Evolutionary conservation across 2,329 filamentous ascomycete species (phyloP), one percentile per base, ranked within the genome.

Genomic region (Beauveria asiatica): DNA sequence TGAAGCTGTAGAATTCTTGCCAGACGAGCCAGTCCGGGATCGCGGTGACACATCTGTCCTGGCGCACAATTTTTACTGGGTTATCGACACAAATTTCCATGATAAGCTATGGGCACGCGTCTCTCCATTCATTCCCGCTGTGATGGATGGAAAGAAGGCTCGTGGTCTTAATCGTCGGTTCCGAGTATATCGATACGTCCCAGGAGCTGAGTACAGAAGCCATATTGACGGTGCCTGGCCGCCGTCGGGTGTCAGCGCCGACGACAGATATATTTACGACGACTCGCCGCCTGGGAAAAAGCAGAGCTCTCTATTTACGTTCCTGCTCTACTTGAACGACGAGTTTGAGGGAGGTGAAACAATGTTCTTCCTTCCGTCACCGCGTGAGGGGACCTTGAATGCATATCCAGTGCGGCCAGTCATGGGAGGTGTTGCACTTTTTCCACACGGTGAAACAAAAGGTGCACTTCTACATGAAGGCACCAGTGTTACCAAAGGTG

Each of bases 211-310:
- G 68, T 90, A 90, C 66, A 76, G 87, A 8, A 84, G 82, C 61
- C 87, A 89, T 64, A 88, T 90, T 61, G 78, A 90, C 65, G 87
- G 87, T 8, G 87, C 86, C 0, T 90, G 87, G 87, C 87, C 87
- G 13, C 86, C 87, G 0, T 89, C 86, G 0, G 84, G 84, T 2
- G 84, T 89, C 49, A 71, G 79, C 1, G 25, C 81, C 0, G 76
- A 79, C 56, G 78, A 82, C 63, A 79, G 74, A 1, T 89, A 89
- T 60, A 76, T 86, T 3, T 90, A 89, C 70, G 87, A 90, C 64
- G 73, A 80, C 1, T 89, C 86, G 1, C 85, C 86, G 0, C 62
- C 76, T 1, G 75, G 74, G 0, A 80, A 79, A 33, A 83, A 80
- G 65, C 86, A 88, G 69, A 87, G 84, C 27, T 87, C 84, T 0